Percentiles rank a stretch among this genome's conserved stretches.
These are phyloP conservation scores for Crithidia thermophila DNA, from an alignment of 208 protist genomes.

Conservation along the genomic window DNA sequence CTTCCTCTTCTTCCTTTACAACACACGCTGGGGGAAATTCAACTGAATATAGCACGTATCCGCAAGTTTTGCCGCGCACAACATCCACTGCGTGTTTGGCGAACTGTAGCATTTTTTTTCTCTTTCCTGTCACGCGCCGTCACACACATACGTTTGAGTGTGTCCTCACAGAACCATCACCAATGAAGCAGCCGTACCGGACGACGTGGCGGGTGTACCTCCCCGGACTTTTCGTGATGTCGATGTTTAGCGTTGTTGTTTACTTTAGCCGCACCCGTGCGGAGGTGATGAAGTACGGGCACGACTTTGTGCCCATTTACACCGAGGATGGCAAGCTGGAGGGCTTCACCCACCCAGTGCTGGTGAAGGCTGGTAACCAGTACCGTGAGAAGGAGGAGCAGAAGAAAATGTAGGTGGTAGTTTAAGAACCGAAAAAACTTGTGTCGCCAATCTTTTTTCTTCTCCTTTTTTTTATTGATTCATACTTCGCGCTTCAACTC, in stretches of 20 bases:
- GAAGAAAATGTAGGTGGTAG: conserved; percentile 14
- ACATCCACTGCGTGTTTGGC: background rate
- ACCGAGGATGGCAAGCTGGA: conserved; percentile 85
- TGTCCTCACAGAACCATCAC: too few species aligned
- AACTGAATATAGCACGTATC: too few species aligned
- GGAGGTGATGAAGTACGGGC: conserved; percentile 75
- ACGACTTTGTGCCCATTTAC: conserved; percentile 91
- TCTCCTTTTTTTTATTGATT: background rate
- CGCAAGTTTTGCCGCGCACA: background rate
- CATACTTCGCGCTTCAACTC: too few species aligned
- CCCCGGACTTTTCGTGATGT: conserved; percentile 70
- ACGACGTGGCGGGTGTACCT: conserved; percentile 84
- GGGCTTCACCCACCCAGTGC: conserved; percentile 86
- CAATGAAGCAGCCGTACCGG: conserved; percentile 78
- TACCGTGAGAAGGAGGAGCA: conserved; percentile 66
- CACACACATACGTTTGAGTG: background rate
- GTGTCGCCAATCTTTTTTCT: background rate
- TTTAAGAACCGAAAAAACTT: background rate
- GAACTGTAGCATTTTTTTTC: background rate
- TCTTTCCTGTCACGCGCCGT: too few species aligned
- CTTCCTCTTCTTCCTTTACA: too few species aligned
- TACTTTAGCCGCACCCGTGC: conserved; percentile 69
- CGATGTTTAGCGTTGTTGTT: conserved; percentile 64
- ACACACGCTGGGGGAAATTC: too few species aligned
- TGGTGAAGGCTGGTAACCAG: conserved; percentile 77